phyloP scores from a whole-genome alignment of 148 eudicot species.

The Hydrangea macrophylla region DNA sequence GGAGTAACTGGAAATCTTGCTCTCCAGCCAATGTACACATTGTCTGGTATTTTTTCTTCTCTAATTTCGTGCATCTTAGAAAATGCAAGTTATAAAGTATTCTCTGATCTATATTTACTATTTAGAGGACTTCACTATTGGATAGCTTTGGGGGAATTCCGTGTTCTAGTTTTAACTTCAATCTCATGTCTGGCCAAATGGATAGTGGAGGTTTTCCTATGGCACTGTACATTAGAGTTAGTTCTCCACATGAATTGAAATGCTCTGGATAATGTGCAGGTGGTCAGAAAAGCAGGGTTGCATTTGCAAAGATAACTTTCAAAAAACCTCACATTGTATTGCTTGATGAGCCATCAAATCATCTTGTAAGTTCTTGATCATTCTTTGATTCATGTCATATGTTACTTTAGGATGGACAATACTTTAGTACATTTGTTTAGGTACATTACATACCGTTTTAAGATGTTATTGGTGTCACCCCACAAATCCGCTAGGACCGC shows the following conservation, averaged over 20 bases:
- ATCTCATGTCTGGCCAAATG: not conserved
- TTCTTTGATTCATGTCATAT: not conserved
- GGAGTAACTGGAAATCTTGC: constrained; percentile 99
- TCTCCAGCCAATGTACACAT: constrained; percentile 98
- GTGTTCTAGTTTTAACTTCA: not conserved
- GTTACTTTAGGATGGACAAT: not conserved
- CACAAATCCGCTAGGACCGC: too few relatives aligned
- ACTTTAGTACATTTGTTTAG: too few relatives aligned
- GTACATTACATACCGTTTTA: too few relatives aligned
- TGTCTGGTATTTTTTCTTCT: constrained; percentile 65
- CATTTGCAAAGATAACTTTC: constrained; percentile 98
- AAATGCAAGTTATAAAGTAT: not conserved
- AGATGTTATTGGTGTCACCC: too few relatives aligned
- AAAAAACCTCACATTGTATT: constrained; percentile 86
- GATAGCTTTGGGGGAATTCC: not conserved
- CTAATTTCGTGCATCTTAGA: not conserved
- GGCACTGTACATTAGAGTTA: not conserved
- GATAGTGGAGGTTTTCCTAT: not conserved
- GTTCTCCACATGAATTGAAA: not conserved
- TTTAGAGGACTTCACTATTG: not conserved
- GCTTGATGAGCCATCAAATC: constrained; percentile 98
- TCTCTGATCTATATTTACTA: not conserved
- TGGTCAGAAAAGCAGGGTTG: constrained; percentile 99
- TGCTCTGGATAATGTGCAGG: constrained; percentile 49
- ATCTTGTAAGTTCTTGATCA: constrained; percentile 69